Percentiles rank a stretch among this genome's conserved stretches.
Evolutionary conservation across 768 basidiomycete genomes (phyloP).

Genomic region (Candolleomyces aberdarensis): DNA sequence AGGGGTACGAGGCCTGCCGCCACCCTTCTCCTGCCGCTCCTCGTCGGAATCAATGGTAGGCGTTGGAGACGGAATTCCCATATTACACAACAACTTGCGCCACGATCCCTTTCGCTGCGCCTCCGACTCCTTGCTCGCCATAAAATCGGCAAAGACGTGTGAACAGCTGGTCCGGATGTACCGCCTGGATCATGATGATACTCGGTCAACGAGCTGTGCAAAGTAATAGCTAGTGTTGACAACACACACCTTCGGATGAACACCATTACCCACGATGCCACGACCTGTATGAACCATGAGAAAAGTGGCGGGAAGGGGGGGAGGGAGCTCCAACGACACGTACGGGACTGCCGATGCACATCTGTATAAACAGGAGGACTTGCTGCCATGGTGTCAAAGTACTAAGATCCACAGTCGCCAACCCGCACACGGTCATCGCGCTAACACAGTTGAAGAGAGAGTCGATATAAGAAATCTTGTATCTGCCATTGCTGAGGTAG

Average conservation of each 20-base stretch:
- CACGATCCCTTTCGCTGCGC: background rate
- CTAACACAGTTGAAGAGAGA: slow-evolving; percentile 75
- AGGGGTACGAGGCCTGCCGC: slow-evolving; percentile 11
- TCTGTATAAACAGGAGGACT: slow-evolving; percentile 67
- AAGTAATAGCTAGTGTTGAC: background rate
- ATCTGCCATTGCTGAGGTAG: slow-evolving; percentile 77
- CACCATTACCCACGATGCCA: slow-evolving; percentile 84
- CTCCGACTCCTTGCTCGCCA: background rate
- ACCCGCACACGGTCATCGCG: slow-evolving; percentile 77
- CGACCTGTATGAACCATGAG: slow-evolving; percentile 42
- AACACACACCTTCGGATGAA: slow-evolving; percentile 59
- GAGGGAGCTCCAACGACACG: slow-evolving; percentile 22
- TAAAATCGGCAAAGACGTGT: background rate
- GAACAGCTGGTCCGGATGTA: slow-evolving; percentile 7
- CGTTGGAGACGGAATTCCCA: background rate
- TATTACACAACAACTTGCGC: background rate
- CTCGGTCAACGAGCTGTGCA: background rate
- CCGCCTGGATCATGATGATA: background rate
- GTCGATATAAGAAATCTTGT: slow-evolving; percentile 72
- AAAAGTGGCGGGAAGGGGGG: slow-evolving; percentile 5
- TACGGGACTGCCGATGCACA: slow-evolving; percentile 75
- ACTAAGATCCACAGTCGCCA: slow-evolving; percentile 67
- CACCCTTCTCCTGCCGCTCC: background rate
- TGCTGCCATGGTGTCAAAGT: slow-evolving; percentile 69
- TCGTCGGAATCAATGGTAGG: background rate